phyloP scores from a whole-genome alignment of 78 protist species.

The Monocercomonoides exilis region DNA sequence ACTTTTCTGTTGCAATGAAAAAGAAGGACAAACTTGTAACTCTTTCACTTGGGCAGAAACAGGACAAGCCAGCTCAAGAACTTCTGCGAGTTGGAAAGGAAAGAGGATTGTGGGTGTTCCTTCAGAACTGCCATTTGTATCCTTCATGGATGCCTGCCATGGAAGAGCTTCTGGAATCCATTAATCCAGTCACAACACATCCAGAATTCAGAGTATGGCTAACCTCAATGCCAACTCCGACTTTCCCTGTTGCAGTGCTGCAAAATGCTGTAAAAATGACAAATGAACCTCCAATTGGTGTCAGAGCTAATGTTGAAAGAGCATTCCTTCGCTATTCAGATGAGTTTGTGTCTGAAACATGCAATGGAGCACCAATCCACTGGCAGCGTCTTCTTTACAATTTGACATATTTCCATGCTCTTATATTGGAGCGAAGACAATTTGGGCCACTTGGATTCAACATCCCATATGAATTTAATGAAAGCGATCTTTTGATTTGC shows the following conservation, averaged over 20 bases:
- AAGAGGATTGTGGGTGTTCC: conserved; percentile 43
- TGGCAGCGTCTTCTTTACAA: conserved; percentile 8
- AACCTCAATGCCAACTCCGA: conserved; percentile 45
- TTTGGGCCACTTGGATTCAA: conserved; percentile 46
- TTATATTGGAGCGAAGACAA: conserved; percentile 35
- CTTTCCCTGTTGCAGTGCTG: conserved; percentile 60
- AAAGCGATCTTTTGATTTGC: conserved; percentile 37
- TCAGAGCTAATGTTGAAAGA: conserved; percentile 27
- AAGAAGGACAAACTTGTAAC: neutral
- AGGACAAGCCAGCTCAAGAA: conserved; percentile 47
- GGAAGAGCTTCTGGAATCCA: conserved; percentile 29
- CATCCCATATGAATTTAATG: conserved; percentile 47
- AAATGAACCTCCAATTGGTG: conserved; percentile 52
- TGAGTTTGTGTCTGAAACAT: neutral
- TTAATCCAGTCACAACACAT: conserved; percentile 19
- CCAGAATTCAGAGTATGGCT: conserved; percentile 68
- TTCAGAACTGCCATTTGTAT: conserved; percentile 74
- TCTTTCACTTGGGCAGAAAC: conserved; percentile 71
- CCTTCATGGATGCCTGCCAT: conserved; percentile 53
- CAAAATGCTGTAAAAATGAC: conserved; percentile 58
- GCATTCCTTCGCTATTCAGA: neutral
- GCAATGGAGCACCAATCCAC: neutral
- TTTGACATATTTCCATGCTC: conserved; percentile 38
- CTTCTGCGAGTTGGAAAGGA: conserved; percentile 15
- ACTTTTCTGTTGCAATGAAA: neutral